Conservation (phyloP, 2,329 filamentous ascomycete species). For the Talaromyces piceae region DNA sequence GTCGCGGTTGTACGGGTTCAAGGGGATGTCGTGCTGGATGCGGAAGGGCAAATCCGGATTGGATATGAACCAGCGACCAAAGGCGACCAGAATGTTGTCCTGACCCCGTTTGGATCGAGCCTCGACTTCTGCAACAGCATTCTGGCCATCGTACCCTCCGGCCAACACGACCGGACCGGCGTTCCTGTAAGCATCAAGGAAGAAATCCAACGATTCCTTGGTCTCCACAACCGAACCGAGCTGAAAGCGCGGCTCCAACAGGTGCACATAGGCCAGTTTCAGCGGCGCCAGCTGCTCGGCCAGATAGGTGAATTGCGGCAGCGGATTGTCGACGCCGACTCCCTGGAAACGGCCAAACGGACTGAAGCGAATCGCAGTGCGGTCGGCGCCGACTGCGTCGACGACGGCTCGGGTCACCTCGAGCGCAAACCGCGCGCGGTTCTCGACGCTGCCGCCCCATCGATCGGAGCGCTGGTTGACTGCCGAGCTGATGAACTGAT, state of each 20-base stretch:
- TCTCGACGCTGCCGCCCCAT: slow-evolving; percentile 44
- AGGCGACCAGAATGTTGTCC: slow-evolving; percentile 17
- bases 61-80: slow-evolving; percentile 25
- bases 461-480: slow-evolving; percentile 41
- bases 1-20: slow-evolving; percentile 14
- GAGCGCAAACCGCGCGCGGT: slow-evolving; percentile 46
- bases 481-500: slow-evolving; percentile 43
- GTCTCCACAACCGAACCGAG: not conserved
- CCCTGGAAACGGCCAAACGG: slow-evolving; percentile 27
- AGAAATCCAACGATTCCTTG: not conserved
- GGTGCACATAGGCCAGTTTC: slow-evolving; percentile 1
- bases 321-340: slow-evolving; percentile 43
- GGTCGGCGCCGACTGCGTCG: slow-evolving; percentile 34
- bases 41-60: slow-evolving; percentile 21
- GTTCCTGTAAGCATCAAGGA: slow-evolving; percentile 4
- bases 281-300: not conserved
- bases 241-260: slow-evolving; percentile 1
- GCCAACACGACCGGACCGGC: slow-evolving; percentile 1
- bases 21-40: slow-evolving; percentile 13
- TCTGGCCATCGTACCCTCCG: slow-evolving; percentile 1
- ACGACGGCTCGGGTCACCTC: slow-evolving; percentile 41
- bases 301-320: slow-evolving; percentile 48
- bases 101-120: not conserved
- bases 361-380: slow-evolving; percentile 37
- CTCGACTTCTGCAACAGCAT: slow-evolving; percentile 13